Base-by-base conservation (phyloP, 352 stramenopile genomes). In the Albugo laibachii region DNA sequence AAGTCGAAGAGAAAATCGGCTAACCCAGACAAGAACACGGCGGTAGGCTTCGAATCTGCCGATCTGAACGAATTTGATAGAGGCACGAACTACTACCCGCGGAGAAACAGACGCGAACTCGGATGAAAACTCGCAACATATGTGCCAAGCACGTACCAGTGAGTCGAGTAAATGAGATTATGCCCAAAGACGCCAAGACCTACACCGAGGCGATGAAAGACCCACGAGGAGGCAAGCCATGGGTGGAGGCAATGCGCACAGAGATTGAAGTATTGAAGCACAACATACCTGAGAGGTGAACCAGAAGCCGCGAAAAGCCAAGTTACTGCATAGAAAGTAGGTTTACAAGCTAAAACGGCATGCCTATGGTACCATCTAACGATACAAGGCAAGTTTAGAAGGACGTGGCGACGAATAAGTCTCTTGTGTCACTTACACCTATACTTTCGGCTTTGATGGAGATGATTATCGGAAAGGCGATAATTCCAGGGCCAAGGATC, bases 401-500 rank as follows among this genome's bases (percentile, higher is more conserved):
- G 38, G 3, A 8, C 8, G 8, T 8, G 38, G 38, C 3, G 20
- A 43, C 3, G 8, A 43, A 43, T 8, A 43, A 10, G 16, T 24
- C 8, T 43, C 3, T 43, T 3, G 20, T 24, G 38, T 8, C 8
- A 8, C 3, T 24, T 43, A 43, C 8, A 24, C 16, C 16, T 24
- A 24, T 24, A 43, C 38, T 8, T 43, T 43, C 38, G 16, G 3
- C 38, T 43, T 3, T 3, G 38, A 43, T 43, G 38, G 38, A 65
- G 12, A 53, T 65, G 24, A 8, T 31, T 3, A 10, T 8, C 24
- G 8, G 24, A 8, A 31, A 31, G 8, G 24, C 8, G 24, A 31
- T 31, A 31, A 3, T 31, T 31, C 3, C 24, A 31, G 24, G 3
- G 24, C 8, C 38, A 10, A 43, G 8, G 3, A 43, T 24, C 8